Evolutionary conservation across 2,329 filamentous ascomycete genomes (phyloP), one percentile per base, ranked within the genome.

Genomic region (Metarhizium rileyi): DNA sequence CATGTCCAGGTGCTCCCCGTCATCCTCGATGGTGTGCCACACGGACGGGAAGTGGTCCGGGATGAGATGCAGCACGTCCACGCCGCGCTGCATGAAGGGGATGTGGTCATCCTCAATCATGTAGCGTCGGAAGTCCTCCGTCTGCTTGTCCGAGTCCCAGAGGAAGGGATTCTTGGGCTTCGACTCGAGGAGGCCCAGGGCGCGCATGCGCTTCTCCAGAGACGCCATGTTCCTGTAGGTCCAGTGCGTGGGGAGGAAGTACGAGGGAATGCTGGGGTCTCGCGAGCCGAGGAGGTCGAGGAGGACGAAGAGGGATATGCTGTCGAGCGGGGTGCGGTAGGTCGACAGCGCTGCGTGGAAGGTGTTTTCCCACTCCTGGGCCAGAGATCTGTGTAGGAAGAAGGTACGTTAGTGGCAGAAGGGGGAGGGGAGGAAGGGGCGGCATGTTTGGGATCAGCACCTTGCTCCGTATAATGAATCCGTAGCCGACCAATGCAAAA

Each of bases 241-340:
- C 91, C 91, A 96, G 64, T 97, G 91, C 0, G 91, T 96, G 1
- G 84, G 86, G 52, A 83, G 76, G 64, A 94, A 96, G 70, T 91
- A 96, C 1, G 88, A 94, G 1, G 89, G 89, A 1, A 98, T 76
- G 0, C 60, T 70, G 0, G 90, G 89, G 40, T 79, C 66, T 10
- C 78, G 68, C 0, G 80, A 70, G 8, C 93, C 93, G 0, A 97
- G 80, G 8, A 97, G 77, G 64, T 97, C 93, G 27, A 97, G 78
- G n/a, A 97, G 80, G 8, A 97, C 75, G 63, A 97, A 95, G 10
- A 97, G 77, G 49, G 83, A 84, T 61, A 97, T 96, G 33, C 88
- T 83, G 27, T 83, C 77, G 2, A 97, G 72, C 0, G 83, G 81
- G 1, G 78, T 91, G 50, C 78, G 80, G 67, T 86, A 94, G 5